phyloP scores from a whole-genome alignment of 2,329 filamentous ascomycete genomes.

The Neoascochyta sp. region DNA sequence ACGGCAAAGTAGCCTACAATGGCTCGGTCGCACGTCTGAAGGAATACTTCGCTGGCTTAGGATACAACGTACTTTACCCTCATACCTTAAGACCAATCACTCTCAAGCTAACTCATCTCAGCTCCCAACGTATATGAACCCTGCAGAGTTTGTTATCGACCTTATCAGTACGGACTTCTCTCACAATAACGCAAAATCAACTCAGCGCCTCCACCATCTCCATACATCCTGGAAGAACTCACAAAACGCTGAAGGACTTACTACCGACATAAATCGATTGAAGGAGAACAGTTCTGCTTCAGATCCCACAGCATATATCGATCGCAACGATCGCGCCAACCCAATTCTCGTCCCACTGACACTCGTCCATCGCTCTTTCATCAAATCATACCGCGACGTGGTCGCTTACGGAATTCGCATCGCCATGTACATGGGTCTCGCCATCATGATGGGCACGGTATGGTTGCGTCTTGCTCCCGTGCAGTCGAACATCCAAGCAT shows the following conservation, averaged over 20 bases:
- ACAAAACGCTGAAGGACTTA: constrained; percentile 32
- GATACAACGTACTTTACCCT: constrained; percentile 36
- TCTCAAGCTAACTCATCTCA: constrained; percentile 21
- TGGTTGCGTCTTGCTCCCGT: constrained; percentile 68
- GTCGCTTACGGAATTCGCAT: constrained; percentile 80
- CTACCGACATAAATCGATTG: no score
- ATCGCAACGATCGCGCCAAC: constrained; percentile 42
- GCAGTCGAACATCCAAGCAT: constrained; percentile 73
- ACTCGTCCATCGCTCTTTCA: constrained; percentile 71
- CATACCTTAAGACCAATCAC: background rate
- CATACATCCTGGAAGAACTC: constrained; percentile 57
- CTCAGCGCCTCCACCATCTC: constrained; percentile 52
- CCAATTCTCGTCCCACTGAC: constrained; percentile 55
- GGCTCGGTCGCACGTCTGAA: constrained; percentile 58
- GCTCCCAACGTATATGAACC: constrained; percentile 69
- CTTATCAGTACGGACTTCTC: constrained; percentile 75
- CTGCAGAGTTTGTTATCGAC: constrained; percentile 76
- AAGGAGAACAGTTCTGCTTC: no score
- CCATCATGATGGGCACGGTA: constrained; percentile 84
- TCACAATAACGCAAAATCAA: constrained; percentile 46
- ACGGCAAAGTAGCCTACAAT: constrained; percentile 69
- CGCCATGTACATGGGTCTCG: constrained; percentile 76
- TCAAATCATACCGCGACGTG: constrained; percentile 81
- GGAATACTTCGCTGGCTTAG: constrained; percentile 61
- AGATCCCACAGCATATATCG: no score